Evolutionary conservation across 495 filamentous ascomycete genomes (phyloP).

Genomic region (Tuber melanosporum): DNA sequence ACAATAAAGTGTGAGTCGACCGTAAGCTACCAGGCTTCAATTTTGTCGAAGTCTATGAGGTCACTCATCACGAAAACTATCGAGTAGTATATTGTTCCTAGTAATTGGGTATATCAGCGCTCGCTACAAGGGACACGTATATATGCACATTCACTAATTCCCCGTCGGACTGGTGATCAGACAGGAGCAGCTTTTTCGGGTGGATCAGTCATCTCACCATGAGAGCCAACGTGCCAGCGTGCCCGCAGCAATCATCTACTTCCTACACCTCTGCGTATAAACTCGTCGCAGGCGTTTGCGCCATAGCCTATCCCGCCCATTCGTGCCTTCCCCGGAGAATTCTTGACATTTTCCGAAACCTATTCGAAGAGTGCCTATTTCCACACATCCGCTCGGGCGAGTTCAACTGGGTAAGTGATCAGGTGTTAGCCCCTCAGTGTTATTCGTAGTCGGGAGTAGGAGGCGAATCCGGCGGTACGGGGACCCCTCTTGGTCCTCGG

Average conservation of each 20-base stretch:
- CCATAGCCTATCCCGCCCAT: too few species aligned
- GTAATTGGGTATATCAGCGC: background rate
- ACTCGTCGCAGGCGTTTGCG: too few species aligned
- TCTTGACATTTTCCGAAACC: constrained; percentile 33
- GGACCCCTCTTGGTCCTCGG: background rate
- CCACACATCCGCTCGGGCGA: constrained; percentile 19
- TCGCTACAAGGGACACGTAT: constrained; percentile 19
- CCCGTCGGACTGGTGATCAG: constrained; percentile 25
- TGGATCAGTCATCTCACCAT: background rate
- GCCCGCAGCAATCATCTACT: constrained; percentile 15
- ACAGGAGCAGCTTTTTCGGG: constrained; percentile 25
- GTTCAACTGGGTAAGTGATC: constrained; percentile 32
- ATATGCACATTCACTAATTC: constrained; percentile 21
- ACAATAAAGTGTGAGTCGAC: constrained; percentile 20
- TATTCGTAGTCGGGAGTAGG: constrained; percentile 1
- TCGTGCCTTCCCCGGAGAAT: constrained; percentile 11
- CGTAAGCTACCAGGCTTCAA: constrained; percentile 19
- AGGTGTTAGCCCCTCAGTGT: constrained; percentile 24
- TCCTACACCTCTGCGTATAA: background rate
- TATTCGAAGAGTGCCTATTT: constrained; percentile 29
- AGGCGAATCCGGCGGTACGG: background rate
- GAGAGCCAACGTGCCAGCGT: constrained; percentile 4
- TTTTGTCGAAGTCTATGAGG: constrained; percentile 36
- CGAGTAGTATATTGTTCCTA: background rate
- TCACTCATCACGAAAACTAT: constrained; percentile 38